Evolutionary conservation across 139 green algal genomes (phyloP), one percentile per base, ranked within the genome.

Genomic region (Ettlia oleoabundans): DNA sequence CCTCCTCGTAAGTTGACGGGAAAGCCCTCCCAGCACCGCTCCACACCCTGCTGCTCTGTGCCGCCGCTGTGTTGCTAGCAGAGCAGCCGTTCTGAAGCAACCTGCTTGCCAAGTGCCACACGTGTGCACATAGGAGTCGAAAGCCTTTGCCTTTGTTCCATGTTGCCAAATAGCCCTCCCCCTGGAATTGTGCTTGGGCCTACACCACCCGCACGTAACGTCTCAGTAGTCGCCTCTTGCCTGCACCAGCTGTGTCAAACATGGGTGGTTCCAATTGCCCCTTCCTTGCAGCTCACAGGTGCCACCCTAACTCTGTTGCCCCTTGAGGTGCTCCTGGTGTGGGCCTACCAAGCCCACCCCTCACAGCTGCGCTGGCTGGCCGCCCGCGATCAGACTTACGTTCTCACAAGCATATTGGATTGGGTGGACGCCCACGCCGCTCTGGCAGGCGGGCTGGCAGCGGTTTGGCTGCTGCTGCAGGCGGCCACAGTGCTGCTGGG

Each of bases 251-350:
- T 15, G 15, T 15, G 10, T 58, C 47, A 58, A 58, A 24, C 47
- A 15, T 58, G 47, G 15, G 13, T 15, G 10, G 47, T 15, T 58
- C 15, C 66, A 28, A 4, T 62, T 30, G 9, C 15, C 26, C 7
- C 71, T 35, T 37, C 52, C 37, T 37, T 22, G 76, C 61, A 82
- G 76, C 72, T 63, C 38, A 72, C 76, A 28, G 76, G 76, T n/a
- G 76, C 76, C 40, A 73, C 61, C 6, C 58, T 82, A 38, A 21
- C 41, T 19, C 33, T 80, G 26, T 52, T 80, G 73, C 73, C 73
- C 10, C 51, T 80, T 3, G 24, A 67, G 19, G 4, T 69, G 4
- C 58, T 73, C 9, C 28, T 72, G 1, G 40, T 82, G 38, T 71
- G 61, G 76, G 61, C 61, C n/a, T 58, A 41, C 30, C 52, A 3